Evolutionary conservation across 2,329 filamentous ascomycete genomes (phyloP).

Genomic region (Biscogniauxia sp.): DNA sequence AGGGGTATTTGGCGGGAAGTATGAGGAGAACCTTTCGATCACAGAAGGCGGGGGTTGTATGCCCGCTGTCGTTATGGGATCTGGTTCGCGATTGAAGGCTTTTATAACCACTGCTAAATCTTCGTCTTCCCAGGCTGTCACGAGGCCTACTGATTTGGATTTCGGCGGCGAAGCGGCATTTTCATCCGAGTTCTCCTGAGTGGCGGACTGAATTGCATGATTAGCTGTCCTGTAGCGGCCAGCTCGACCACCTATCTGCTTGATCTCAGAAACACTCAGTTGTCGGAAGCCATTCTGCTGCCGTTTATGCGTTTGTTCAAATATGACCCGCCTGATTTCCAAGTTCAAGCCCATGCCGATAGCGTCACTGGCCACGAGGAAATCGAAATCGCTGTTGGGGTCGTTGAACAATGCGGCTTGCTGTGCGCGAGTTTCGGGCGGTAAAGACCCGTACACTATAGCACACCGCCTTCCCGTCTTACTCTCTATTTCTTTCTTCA

Average conservation of each 20-base stretch:
- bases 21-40: constrained; percentile 70
- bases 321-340: constrained; percentile 85
- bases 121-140: constrained; percentile 71
- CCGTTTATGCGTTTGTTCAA: constrained; percentile 74
- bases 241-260: constrained; percentile 92
- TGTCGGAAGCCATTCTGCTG: constrained; percentile 56
- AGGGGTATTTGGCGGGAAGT: constrained; percentile 77
- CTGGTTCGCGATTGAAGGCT: constrained; percentile 62
- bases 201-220: constrained; percentile 42
- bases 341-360: constrained; percentile 97
- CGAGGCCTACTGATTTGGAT: constrained; percentile 55
- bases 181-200: constrained; percentile 3
- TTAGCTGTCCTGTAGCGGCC: constrained; percentile 78
- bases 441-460: constrained; percentile 87
- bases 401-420: constrained; percentile 95
- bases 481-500: constrained; percentile 76
- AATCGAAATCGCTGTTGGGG: constrained; percentile 92
- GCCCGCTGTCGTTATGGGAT: constrained; percentile 68
- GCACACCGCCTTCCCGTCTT: constrained; percentile 77
- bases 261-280: constrained; percentile 74
- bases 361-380: constrained; percentile 87
- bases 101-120: constrained; percentile 64
- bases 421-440: constrained; percentile 87
- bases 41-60: constrained; percentile 70
- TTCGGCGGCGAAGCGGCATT: constrained; percentile 16